A percentile compares a stretch with the other conserved stretches of the same genome.
phyloP scores from a whole-genome alignment of 371 early-diverging fungal genomes.

The Agmasoma carcini region DNA sequence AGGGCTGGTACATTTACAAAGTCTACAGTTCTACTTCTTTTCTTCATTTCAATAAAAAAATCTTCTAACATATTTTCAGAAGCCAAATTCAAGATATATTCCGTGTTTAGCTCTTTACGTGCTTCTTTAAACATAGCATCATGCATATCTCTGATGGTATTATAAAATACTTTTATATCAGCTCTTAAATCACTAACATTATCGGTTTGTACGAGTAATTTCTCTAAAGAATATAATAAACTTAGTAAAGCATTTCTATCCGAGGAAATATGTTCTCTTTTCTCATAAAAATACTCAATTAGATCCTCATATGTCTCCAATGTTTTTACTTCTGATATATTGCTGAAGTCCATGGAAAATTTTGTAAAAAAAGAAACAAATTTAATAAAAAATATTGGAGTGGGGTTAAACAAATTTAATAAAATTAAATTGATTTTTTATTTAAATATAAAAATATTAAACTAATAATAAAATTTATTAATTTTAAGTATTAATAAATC shows the following conservation, averaged over 20 bases:
- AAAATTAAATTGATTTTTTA: too few species aligned
- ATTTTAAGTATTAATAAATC: neutral
- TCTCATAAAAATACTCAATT: neutral
- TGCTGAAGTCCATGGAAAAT: too few species aligned
- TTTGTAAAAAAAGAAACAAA: too few species aligned
- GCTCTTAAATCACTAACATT: slow-evolving; percentile 7
- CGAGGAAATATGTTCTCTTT: neutral
- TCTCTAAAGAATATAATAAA: neutral
- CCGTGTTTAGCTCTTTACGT: neutral
- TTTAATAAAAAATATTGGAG: too few species aligned
- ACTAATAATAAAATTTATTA: neutral
- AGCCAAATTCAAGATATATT: slow-evolving; percentile 1
- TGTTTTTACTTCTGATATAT: neutral
- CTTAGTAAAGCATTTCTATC: neutral
- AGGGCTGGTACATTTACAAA: slow-evolving; percentile 10
- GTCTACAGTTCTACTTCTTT: neutral
- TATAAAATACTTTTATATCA: slow-evolving; percentile 4
- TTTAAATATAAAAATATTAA: neutral
- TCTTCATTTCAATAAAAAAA: neutral
- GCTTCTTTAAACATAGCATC: slow-evolving; percentile 9
- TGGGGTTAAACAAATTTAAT: too few species aligned
- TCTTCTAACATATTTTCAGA: slow-evolving; percentile 3
- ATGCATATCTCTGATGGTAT: slow-evolving; percentile 10
- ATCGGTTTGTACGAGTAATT: neutral
- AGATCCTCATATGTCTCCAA: neutral